phyloP scores from a whole-genome alignment of 2,329 filamentous ascomycete genomes.

The Penicillium sp. region DNA sequence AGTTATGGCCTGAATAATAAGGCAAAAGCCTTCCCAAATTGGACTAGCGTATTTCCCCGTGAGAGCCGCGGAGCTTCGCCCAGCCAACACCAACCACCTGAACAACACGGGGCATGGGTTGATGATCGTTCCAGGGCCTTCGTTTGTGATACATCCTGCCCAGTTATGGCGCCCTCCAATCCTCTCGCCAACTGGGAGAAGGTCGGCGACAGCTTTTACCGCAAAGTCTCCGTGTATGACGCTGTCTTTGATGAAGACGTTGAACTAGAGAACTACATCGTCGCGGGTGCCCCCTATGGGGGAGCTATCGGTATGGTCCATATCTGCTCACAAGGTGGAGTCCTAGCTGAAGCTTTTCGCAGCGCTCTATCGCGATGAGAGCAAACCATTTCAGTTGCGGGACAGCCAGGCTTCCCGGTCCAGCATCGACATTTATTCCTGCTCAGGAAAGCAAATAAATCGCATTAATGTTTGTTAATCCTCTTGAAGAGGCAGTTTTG shows the following conservation, averaged over 20 bases:
- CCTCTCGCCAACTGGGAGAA: slow-evolving; percentile 91
- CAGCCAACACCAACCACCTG: slow-evolving; percentile 14
- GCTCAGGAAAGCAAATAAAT: slow-evolving; percentile 82
- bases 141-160: slow-evolving; percentile 9
- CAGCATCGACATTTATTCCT: slow-evolving; percentile 92
- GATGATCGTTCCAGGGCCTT: slow-evolving; percentile 16
- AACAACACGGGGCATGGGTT: slow-evolving; percentile 18
- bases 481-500: background rate
- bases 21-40: background rate
- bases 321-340: background rate
- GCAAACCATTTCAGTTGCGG: slow-evolving; percentile 77
- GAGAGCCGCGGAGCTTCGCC: slow-evolving; percentile 14
- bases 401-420: slow-evolving; percentile 72
- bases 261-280: slow-evolving; percentile 91
- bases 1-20: slow-evolving; percentile 7
- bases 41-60: slow-evolving; percentile 15
- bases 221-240: slow-evolving; percentile 91
- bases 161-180: slow-evolving; percentile 52
- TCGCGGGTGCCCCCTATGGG: slow-evolving; percentile 88
- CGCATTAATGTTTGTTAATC: slow-evolving; percentile 62
- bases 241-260: slow-evolving; percentile 90
- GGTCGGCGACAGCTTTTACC: slow-evolving; percentile 91
- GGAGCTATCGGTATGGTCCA: slow-evolving; percentile 78
- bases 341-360: background rate
- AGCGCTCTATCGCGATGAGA: slow-evolving; percentile 86